These are phyloP conservation scores for Russula virescens DNA, from an alignment of 768 basidiomycete genomes.

Conservation along the genomic window DNA sequence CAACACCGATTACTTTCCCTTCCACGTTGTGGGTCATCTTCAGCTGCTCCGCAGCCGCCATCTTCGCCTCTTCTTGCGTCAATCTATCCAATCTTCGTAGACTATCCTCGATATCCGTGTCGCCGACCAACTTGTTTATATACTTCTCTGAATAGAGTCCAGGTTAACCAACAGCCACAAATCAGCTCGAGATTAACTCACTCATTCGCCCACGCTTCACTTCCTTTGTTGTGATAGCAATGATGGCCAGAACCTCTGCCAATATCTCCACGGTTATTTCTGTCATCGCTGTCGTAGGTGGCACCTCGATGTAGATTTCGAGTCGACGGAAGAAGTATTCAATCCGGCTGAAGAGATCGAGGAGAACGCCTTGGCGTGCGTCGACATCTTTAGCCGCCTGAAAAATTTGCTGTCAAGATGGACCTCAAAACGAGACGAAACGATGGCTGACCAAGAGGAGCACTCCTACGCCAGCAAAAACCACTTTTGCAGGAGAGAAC, in stretches of 20 bases:
- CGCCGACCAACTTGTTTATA: neutral
- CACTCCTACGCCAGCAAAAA: neutral
- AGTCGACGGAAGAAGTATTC: neutral
- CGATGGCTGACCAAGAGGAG: too few species aligned
- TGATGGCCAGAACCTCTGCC: neutral
- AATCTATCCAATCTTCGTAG: neutral
- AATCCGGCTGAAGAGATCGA: neutral
- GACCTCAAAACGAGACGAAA: too few species aligned
- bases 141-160: neutral
- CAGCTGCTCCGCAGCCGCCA: neutral
- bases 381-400: neutral
- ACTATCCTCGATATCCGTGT: neutral
- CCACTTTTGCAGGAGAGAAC: neutral
- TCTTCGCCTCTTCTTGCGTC: neutral
- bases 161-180: neutral
- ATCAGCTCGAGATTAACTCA: neutral
- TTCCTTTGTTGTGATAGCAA: neutral
- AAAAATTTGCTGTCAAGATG: too few species aligned
- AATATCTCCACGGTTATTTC: neutral
- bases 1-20: neutral
- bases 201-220: neutral
- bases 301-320: neutral
- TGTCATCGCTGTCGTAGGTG: neutral
- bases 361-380: neutral
- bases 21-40: neutral